Conservation (phyloP, 1,284 basidiomycete species). For the Leccinum cinnamomeum region DNA sequence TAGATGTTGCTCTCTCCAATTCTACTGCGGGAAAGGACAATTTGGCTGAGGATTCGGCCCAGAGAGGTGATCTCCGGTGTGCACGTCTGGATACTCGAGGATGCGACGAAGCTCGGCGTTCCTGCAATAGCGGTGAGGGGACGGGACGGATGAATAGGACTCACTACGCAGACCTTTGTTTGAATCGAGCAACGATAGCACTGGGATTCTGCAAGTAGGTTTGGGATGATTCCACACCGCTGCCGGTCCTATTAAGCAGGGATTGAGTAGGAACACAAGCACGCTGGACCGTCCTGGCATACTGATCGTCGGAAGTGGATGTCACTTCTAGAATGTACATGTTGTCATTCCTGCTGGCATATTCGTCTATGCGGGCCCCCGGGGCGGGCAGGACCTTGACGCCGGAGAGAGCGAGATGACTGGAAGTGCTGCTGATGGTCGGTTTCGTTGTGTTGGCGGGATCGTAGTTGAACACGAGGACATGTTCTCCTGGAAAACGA, state of each 20-base stretch:
- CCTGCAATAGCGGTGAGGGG: slow-evolving; percentile 38
- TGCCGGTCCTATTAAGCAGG: slow-evolving; percentile 10
- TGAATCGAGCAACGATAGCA: slow-evolving; percentile 56
- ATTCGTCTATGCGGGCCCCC: slow-evolving; percentile 52
- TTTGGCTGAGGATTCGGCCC: slow-evolving; percentile 11
- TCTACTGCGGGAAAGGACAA: slow-evolving; percentile 8
- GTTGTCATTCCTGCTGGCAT: slow-evolving; percentile 51
- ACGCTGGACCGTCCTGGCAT: slow-evolving; percentile 18
- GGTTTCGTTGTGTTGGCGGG: slow-evolving; percentile 37
- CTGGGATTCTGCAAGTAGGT: slow-evolving; percentile 49
- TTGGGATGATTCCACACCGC: slow-evolving; percentile 38
- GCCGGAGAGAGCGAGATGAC: slow-evolving; percentile 55
- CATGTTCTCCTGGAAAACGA: slow-evolving; percentile 57
- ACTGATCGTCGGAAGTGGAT: slow-evolving; percentile 46
- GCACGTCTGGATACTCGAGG: slow-evolving; percentile 47
- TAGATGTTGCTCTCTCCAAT: neutral
- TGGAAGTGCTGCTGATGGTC: slow-evolving; percentile 61
- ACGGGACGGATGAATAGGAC: neutral
- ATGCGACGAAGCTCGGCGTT: slow-evolving; percentile 58
- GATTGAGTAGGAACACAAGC: slow-evolving; percentile 4
- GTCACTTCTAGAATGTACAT: slow-evolving; percentile 77
- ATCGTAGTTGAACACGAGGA: slow-evolving; percentile 69
- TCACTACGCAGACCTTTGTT: slow-evolving; percentile 51
- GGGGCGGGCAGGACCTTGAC: slow-evolving; percentile 70
- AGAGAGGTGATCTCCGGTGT: slow-evolving; percentile 6